Base-by-base conservation (phyloP, 495 filamentous ascomycete species). In the Rusavskia elegans region DNA sequence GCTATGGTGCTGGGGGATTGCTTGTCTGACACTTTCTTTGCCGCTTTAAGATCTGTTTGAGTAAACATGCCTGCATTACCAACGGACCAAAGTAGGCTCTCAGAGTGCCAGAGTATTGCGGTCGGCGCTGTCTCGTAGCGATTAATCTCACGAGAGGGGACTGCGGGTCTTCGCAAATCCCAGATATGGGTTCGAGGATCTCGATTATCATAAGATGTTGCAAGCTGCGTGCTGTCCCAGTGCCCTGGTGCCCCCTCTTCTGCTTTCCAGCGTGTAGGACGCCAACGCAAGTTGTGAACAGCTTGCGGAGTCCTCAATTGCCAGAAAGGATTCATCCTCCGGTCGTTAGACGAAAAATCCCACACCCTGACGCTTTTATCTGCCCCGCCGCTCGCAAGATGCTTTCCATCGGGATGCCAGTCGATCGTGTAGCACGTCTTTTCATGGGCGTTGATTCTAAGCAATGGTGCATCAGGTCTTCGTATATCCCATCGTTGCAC, bases 361-460 rank as follows among this genome's bases (percentile, higher is more conserved):
- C 93, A 98, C 32, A 97, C 80, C 77, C 89, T 81, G 57, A 94
- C 84, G 48, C 81, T 83, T 54, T 80, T 79, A 63, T 98, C 92
- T 23, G 77, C 72, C 37, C 89, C 84, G 23, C 84, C 88, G 61
- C 87, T 95, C 37, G 84, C 81, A 16, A 95, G 71, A 64, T 97
- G 85, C 53, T 85, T 85, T 29, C 92, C 92, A 64, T 96, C 90
- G 1, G 87, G 88, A 62, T 98, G 92, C 92, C 93, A 98, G 57
- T 94, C 87, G 45, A 98, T 81, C 5, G 86, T 74, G 52, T 78
- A 82, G 59, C 85, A 94, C 0, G 81, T 76, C 40, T 80, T 83
- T 57, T 84, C 77, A 63, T 98, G 92, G 29, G 88, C 93, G 44
- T 84, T 82, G 55, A 95, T 85, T 58, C 83, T 84, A 49, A 93